These are phyloP conservation scores for Sclerotinia subarctica DNA, from an alignment of 2,329 filamentous ascomycete species.

Conservation along the genomic window DNA sequence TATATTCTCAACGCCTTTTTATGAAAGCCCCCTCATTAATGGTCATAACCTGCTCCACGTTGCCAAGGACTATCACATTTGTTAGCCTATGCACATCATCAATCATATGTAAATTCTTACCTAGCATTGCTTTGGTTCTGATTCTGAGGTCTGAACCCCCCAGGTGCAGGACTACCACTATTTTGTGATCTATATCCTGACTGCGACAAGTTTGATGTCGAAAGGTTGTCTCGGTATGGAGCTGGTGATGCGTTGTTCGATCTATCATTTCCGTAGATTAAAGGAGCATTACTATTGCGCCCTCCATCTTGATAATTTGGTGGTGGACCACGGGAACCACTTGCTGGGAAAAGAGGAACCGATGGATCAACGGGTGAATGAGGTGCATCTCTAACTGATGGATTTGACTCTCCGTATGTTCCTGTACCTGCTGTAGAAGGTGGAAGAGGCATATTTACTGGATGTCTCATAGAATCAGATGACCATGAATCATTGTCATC, in stretches of 20 bases:
- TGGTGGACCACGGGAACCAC: slow-evolving; percentile 35
- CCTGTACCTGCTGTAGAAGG: slow-evolving; percentile 36
- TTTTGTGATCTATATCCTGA: slow-evolving; percentile 41
- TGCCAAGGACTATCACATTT: slow-evolving; percentile 49
- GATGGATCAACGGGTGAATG: slow-evolving; percentile 50
- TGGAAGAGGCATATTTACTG: slow-evolving; percentile 39
- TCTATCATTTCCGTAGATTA: slow-evolving; percentile 26
- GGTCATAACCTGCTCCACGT: slow-evolving; percentile 54
- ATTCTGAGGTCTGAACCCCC: slow-evolving; percentile 38
- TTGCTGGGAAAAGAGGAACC: slow-evolving; percentile 50
- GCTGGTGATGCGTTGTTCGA: slow-evolving; percentile 26
- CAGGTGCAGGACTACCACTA: slow-evolving; percentile 41
- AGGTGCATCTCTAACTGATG: slow-evolving; percentile 38
- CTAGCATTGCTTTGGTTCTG: slow-evolving; percentile 44
- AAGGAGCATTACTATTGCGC: slow-evolving; percentile 27
- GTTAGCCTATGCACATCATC: slow-evolving; percentile 29
- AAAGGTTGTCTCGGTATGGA: slow-evolving; percentile 38
- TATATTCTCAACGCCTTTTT: slow-evolving; percentile 32
- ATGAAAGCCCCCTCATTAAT: slow-evolving; percentile 40
- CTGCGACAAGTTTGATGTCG: slow-evolving; percentile 38
- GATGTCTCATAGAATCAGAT: slow-evolving; percentile 52
- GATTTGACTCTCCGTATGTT: slow-evolving; percentile 17
- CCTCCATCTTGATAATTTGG: slow-evolving; percentile 36
- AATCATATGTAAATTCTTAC: slow-evolving; percentile 39
- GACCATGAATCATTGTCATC: slow-evolving; percentile 70